These are phyloP conservation scores for Micractinium sp. DNA, from an alignment of 139 green algal genomes.

Conservation along the genomic window DNA sequence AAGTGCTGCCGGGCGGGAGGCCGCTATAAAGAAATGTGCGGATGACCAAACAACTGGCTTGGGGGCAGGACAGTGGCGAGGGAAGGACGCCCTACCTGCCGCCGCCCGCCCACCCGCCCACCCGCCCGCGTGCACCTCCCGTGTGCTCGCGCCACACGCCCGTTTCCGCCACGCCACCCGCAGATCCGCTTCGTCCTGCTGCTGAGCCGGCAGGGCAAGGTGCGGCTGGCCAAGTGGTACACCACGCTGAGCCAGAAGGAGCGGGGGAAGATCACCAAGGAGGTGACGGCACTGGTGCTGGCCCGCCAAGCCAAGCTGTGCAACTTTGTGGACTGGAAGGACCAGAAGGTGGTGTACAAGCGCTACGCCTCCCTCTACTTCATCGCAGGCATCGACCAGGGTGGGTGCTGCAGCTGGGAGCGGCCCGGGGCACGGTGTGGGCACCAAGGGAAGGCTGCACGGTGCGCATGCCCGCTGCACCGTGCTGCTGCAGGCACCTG, in stretches of 20 bases:
- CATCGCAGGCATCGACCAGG: conserved; percentile 79
- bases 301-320: conserved; percentile 88
- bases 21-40: neutral
- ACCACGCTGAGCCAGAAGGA: conserved; percentile 94
- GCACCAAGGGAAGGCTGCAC: neutral
- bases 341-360: conserved; percentile 80
- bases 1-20: too few species aligned
- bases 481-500: neutral
- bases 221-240: conserved; percentile 98
- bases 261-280: conserved; percentile 77
- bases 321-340: conserved; percentile 98
- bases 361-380: conserved; percentile 99
- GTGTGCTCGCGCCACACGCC: neutral
- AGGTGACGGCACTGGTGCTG: conserved; percentile 88
- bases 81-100: neutral
- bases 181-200: conserved; percentile 98
- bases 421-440: neutral
- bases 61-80: too few species aligned
- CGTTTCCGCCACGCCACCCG: neutral
- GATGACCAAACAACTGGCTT: neutral
- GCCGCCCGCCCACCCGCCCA: neutral
- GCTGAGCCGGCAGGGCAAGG: conserved; percentile 96
- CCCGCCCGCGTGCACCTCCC: neutral
- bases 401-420: neutral
- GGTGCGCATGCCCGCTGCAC: neutral